phyloP scores from a whole-genome alignment of 108 stramenopile genomes.

The Aureococcus anophagefferens region DNA sequence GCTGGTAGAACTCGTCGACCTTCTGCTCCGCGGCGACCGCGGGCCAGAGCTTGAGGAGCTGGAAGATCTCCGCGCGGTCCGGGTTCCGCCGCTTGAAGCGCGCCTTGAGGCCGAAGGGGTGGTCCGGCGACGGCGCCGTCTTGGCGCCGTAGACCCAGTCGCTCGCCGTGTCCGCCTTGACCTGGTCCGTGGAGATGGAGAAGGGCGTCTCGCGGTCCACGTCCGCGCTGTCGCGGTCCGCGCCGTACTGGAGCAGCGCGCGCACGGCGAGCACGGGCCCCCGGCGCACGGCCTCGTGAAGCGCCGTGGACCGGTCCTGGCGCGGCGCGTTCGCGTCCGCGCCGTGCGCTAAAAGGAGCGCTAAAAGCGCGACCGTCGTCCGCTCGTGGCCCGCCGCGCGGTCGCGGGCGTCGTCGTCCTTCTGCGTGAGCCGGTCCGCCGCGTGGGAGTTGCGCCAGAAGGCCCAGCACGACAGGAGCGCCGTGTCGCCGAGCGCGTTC shows the following conservation, averaged over 20 bases:
- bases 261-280: background rate
- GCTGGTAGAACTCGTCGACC: background rate
- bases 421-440: background rate
- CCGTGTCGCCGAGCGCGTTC: background rate
- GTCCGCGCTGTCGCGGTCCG: background rate
- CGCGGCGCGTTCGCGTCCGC: background rate
- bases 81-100: background rate
- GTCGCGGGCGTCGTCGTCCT: background rate
- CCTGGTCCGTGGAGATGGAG: background rate
- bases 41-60: background rate
- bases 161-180: background rate
- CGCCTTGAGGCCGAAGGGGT: no score
- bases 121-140: no score
- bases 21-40: background rate
- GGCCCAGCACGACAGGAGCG: background rate
- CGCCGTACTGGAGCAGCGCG: background rate
- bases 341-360: background rate
- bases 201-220: background rate
- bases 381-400: background rate
- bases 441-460: background rate
- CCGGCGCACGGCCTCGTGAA: background rate
- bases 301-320: background rate
- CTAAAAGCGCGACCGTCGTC: background rate
- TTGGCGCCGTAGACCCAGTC: background rate
- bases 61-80: background rate